Conservation (phyloP, 2,329 filamentous ascomycete species). For the Sarocladium strictum region DNA sequence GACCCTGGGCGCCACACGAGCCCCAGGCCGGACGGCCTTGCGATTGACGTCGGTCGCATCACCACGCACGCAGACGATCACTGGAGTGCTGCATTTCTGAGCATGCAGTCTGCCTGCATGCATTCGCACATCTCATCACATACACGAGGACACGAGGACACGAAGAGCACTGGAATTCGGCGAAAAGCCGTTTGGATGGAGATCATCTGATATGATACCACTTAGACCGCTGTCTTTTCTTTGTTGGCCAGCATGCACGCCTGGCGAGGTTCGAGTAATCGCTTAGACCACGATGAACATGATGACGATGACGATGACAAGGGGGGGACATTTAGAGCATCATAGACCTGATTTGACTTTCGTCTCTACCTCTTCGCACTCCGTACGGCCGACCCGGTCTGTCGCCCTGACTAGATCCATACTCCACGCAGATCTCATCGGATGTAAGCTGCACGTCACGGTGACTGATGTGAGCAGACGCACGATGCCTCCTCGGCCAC, state of each 20-base stretch:
- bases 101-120: background rate
- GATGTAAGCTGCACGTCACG: no score
- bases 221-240: conserved; percentile 6
- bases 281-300: conserved; percentile 3
- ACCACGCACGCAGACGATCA: background rate
- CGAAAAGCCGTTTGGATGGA: background rate
- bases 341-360: conserved; percentile 8
- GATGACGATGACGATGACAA: background rate
- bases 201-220: conserved; percentile 3
- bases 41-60: background rate
- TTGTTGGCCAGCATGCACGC: no score
- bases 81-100: no score
- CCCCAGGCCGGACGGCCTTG: background rate
- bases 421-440: no score
- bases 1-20: background rate
- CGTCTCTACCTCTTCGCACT: no score
- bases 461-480: no score
- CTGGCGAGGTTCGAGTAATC: no score
- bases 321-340: conserved; percentile 1
- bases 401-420: no score
- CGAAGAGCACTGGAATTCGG: background rate
- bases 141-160: background rate
- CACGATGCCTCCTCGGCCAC: no score
- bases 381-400: no score
- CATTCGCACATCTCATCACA: background rate